Evolutionary conservation across 1,284 basidiomycete genomes (phyloP), one percentile per base, ranked within the genome.

Genomic region (Sparassis latifolia): DNA sequence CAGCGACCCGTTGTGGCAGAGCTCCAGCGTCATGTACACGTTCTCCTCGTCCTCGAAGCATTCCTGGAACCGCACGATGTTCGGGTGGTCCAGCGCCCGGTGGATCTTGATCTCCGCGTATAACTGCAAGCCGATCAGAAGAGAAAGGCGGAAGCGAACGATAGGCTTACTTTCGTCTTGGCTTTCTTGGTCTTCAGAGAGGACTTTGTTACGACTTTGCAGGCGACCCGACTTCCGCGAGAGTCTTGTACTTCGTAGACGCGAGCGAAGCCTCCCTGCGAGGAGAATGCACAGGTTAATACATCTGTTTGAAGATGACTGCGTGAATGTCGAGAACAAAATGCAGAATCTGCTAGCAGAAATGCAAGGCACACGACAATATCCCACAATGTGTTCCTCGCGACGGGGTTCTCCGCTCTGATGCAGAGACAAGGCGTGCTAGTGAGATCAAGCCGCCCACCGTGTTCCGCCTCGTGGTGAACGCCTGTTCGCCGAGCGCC

Each of bases 31-130:
- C 86, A 99, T 97, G 71, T 98, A 99, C 29, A 99, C 95, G 67
- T 98, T 95, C 47, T 92, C 86, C 6, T 85, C 79, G 65, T 97
- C 96, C 70, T 99, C 95, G 65, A 98, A 98, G 67, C 93, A 96
- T 58, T 97, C 93, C 51, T 89, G 78, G 66, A 99, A 98, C 20
- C 75, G 73, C 54, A 98, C 94, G 54, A 99, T 90, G 69, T 99
- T 94, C 29, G 93, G 90, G 63, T 99, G 96, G 37, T 84, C 71
- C 49, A 98, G 80, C 27, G 92, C 88, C 54, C 88, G 84, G 70
- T 99, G 96, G 50, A 99, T 94, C 77, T 97, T 97, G 68, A 99
- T 98, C 78, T 99, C 96, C 54, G 95, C 95, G 62, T 96, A 97
- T 53, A 98, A 82, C 94, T 89, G 47, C 48, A 35, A 30, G 35